Evolutionary conservation across 139 green algal genomes (phyloP), one percentile per base, ranked within the genome.

Genomic region (Chlorella sp.): DNA sequence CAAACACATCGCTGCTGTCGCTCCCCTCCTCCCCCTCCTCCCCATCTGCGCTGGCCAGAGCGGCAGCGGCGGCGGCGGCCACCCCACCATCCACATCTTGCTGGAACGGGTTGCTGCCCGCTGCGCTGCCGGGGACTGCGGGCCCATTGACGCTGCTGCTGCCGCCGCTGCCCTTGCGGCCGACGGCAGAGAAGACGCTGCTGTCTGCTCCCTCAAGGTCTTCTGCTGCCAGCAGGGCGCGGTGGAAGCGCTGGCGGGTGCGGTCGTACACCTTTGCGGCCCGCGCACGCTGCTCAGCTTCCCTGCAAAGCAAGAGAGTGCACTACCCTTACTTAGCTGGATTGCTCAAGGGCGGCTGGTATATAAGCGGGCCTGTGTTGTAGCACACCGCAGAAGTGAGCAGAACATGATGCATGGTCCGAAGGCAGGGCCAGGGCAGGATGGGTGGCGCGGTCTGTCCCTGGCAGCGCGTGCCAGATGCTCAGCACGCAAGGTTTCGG

Each of bases 231-330:
- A 66, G 48, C 71, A 93, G 81, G 34, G 86, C 86, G 1, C 89
- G 90, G 28, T 91, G 84, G 80, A 93, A 93, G 66, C 90, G 80
- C 69, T 88, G 69, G 14, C 90, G 87, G 36, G 89, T 75, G 37
- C 79, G 78, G 57, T 91, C 86, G 30, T 73, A 75, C 26, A 30
- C 30, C 78, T 73, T 66, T 3, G 69, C 78, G 0, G 71, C 77
- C 3, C 81, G 68, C 40, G 79, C 90, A 2, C 73, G 79, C 79
- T 86, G 61, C 87, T 90, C 87, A 30, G 87, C 87, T 1, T 82
- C 87, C 40, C 64, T 85, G 87, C 64, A 82, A 28, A 1, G 60
- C 34, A 36, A 66, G 39, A 83, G 16, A n/a, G 26, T 15, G 22
- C 36, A 28, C 77, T 19, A 3, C 73, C 7, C 19, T 22, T 30